Base-by-base conservation (phyloP, 106 monocot genomes). In the Apostasia shenzhenica region DNA sequence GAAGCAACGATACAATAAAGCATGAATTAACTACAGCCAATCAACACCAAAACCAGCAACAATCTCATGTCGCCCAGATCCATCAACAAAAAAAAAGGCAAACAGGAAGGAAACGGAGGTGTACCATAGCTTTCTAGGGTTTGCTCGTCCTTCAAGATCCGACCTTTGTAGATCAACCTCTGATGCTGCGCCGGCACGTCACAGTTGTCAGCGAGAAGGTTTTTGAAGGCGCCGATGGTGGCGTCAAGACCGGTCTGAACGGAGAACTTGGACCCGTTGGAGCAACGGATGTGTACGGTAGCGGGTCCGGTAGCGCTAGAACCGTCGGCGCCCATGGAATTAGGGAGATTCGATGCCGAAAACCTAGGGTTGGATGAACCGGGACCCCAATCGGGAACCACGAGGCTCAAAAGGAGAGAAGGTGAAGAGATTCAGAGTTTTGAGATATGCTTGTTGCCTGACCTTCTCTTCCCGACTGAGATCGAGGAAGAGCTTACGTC, bases 111-210 rank as follows among this genome's bases (percentile, higher is more conserved):
- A 65, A 50, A 42, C 26, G 12, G 41, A 66, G 10, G 12, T 40
- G 53, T 10, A 86, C 89, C 93, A 41, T 93, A 93, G 83, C 93
- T 89, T 48, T 63, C 80, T 53, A 93, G 93, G 69, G 89, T 89
- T 75, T 86, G 89, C 6, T 93, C 89, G 49, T 89, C 86, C 84
- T 89, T 93, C 71, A 89, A 72, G 83, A 93, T 93, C 81, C 93
- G 82, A 4, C 93, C 89, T 63, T 89, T 89, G 72, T 86, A 93
- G 81, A 93, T 93, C 77, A 93, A 61, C 61, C 89, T 57, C 86
- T 93, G 93, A 73, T 84, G 86, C 70, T 79, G 75, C 38, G 75
- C 84, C 57, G 86, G 86, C 50, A 93, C 80, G 45, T 84, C 77
- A 75, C 81, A 84, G 39, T 59, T 74, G 69, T 68, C 81, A 2